Conservation (phyloP, 176 grass and related monocot species). For the Juncus effusus region DNA sequence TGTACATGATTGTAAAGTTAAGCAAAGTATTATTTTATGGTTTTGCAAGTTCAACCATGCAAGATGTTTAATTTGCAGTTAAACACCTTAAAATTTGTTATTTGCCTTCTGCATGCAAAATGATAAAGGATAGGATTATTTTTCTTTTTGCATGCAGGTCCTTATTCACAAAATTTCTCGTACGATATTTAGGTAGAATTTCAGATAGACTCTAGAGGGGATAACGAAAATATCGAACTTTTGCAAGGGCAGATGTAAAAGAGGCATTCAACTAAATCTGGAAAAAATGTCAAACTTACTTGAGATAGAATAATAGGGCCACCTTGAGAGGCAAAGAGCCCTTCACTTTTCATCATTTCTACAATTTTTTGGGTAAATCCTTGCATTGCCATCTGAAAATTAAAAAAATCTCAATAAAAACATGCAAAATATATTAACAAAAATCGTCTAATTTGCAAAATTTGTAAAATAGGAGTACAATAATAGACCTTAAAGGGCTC, state of each 20-base stretch:
- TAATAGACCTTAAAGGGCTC: constrained; percentile 83
- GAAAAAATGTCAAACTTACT: constrained; percentile 38
- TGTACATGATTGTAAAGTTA: constrained; percentile 17
- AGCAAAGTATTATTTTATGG: neutral
- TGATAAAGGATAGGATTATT: too few species aligned
- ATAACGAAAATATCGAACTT: too few species aligned
- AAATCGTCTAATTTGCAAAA: constrained; percentile 17
- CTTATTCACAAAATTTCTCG: too few species aligned
- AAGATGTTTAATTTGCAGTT: neutral
- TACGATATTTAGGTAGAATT: too few species aligned
- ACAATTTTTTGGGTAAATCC: constrained; percentile 95
- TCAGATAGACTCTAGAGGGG: too few species aligned
- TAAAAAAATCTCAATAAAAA: constrained; percentile 16
- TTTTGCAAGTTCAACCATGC: constrained; percentile 7
- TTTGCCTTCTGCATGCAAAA: too few species aligned
- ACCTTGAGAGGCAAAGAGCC: constrained; percentile 92
- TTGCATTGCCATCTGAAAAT: constrained; percentile 83
- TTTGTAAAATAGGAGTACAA: neutral
- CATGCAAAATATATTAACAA: constrained; percentile 24
- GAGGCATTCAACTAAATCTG: constrained; percentile 8
- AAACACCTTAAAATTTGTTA: neutral
- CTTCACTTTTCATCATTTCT: constrained; percentile 79
- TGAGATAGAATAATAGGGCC: constrained; percentile 98
- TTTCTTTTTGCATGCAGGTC: too few species aligned
- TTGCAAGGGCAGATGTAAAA: too few species aligned